Evolutionary conservation across 2,329 filamentous ascomycete species (phyloP).

Genomic region (Mycosphaerelloides madeirae): DNA sequence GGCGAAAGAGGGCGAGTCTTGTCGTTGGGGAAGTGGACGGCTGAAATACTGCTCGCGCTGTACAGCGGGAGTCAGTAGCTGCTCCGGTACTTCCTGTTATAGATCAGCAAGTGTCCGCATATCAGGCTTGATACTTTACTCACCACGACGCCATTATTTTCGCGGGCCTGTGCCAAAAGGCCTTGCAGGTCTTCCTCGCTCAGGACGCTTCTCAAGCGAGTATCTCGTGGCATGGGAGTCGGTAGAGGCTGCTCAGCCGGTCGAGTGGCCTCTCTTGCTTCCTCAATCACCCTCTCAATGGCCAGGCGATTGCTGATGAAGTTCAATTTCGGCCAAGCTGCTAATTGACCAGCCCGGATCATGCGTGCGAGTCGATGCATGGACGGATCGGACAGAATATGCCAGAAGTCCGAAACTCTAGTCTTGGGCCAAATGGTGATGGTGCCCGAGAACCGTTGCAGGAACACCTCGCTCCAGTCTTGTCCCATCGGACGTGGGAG

Average conservation of each 20-base stretch:
- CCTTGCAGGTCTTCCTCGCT: constrained; percentile 45
- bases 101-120: too few species aligned
- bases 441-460: constrained; percentile 90
- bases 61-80: constrained; percentile 19
- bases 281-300: constrained; percentile 65
- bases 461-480: constrained; percentile 95
- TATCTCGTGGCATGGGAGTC: constrained; percentile 22
- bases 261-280: constrained; percentile 47
- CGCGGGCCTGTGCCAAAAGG: constrained; percentile 35
- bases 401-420: constrained; percentile 70
- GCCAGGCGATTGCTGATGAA: constrained; percentile 85
- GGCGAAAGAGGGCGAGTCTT: constrained; percentile 28
- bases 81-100: constrained; percentile 18
- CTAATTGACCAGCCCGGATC: constrained; percentile 86
- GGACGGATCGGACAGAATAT: constrained; percentile 81
- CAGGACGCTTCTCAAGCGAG: constrained; percentile 34
- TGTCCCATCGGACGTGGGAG: constrained; percentile 85
- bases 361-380: constrained; percentile 72
- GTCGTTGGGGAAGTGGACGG: constrained; percentile 12
- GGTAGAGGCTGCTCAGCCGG: constrained; percentile 29
- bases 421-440: constrained; percentile 95
- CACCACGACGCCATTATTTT: constrained; percentile 24
- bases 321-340: constrained; percentile 83
- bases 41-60: constrained; percentile 13
- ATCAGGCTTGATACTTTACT: too few species aligned